phyloP scores from a whole-genome alignment of 1,139 yeast species.

The Geotrichum citri-aurantii region DNA sequence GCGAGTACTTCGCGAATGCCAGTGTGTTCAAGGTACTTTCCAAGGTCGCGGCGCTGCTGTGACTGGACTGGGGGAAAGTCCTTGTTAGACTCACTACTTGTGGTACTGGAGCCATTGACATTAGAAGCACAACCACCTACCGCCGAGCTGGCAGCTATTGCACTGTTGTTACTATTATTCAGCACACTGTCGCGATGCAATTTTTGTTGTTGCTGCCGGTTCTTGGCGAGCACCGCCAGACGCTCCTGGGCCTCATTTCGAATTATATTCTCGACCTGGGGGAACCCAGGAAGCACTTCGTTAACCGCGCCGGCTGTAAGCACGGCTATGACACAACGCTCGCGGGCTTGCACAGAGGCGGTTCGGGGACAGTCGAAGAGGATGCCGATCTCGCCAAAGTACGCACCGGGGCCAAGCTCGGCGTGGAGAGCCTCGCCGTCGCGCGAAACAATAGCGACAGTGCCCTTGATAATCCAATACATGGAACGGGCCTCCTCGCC shows the following conservation, averaged over 20 bases:
- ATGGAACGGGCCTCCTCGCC: slow-evolving; percentile 74
- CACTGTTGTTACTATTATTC: neutral
- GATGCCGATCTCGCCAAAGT: slow-evolving; percentile 76
- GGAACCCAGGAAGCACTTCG: slow-evolving; percentile 55
- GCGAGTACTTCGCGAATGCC: slow-evolving; percentile 50
- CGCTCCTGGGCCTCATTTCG: slow-evolving; percentile 77
- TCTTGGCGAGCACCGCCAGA: slow-evolving; percentile 61
- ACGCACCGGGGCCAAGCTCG: slow-evolving; percentile 60
- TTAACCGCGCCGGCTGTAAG: slow-evolving; percentile 59
- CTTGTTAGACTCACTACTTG: neutral
- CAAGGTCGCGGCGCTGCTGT: slow-evolving; percentile 4
- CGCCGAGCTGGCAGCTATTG: neutral
- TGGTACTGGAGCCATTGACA: neutral
- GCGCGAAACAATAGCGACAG: slow-evolving; percentile 64
- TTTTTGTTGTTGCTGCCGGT: slow-evolving; percentile 30
- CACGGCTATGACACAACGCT: slow-evolving; percentile 61
- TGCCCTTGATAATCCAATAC: slow-evolving; percentile 75
- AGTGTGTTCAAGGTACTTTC: slow-evolving; percentile 9
- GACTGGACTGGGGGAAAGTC: neutral
- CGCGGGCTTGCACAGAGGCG: slow-evolving; percentile 70
- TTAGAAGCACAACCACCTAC: neutral
- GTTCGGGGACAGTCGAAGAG: slow-evolving; percentile 69
- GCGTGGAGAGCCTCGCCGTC: slow-evolving; percentile 74
- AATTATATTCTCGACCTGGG: slow-evolving; percentile 58
- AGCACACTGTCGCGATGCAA: neutral